phyloP scores from a whole-genome alignment of 176 grass and related monocot genomes.

The Raddia distichophylla region DNA sequence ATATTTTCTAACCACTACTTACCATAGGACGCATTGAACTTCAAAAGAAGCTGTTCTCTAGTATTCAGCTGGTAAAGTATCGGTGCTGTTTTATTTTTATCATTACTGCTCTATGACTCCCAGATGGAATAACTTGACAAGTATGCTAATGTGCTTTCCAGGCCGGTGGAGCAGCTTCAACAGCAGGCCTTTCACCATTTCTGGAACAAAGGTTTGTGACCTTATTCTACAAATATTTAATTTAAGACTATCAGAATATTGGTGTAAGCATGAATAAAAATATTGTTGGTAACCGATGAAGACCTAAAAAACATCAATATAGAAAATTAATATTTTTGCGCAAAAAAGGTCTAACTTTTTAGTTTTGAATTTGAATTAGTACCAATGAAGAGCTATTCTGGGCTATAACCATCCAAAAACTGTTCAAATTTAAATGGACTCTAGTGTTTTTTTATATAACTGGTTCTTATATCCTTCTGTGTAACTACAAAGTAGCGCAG shows the following conservation, averaged over 20 bases:
- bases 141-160: constrained; percentile 39
- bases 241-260: constrained; percentile 1
- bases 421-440: too few species aligned
- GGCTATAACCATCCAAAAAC: too few species aligned
- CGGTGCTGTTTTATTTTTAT: constrained; percentile 37
- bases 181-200: constrained; percentile 73
- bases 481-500: neutral
- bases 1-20: constrained; percentile 34
- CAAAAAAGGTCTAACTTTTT: too few species aligned
- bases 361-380: too few species aligned
- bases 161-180: constrained; percentile 87
- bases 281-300: too few species aligned
- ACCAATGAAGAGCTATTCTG: too few species aligned
- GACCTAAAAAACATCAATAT: too few species aligned
- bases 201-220: constrained; percentile 78
- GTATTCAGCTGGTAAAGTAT: constrained; percentile 88
- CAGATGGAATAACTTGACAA: constrained; percentile 1
- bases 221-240: constrained; percentile 21
- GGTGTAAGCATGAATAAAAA: neutral
- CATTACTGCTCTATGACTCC: constrained; percentile 7
- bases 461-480: too few species aligned
- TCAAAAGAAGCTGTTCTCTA: constrained; percentile 96
- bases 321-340: too few species aligned
- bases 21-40: constrained; percentile 79
- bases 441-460: too few species aligned